A percentile compares a stretch with the other conserved stretches of the same genome.
These are phyloP conservation scores for Puccinia hordei DNA, from an alignment of 1,284 basidiomycete species.

Conservation along the genomic window DNA sequence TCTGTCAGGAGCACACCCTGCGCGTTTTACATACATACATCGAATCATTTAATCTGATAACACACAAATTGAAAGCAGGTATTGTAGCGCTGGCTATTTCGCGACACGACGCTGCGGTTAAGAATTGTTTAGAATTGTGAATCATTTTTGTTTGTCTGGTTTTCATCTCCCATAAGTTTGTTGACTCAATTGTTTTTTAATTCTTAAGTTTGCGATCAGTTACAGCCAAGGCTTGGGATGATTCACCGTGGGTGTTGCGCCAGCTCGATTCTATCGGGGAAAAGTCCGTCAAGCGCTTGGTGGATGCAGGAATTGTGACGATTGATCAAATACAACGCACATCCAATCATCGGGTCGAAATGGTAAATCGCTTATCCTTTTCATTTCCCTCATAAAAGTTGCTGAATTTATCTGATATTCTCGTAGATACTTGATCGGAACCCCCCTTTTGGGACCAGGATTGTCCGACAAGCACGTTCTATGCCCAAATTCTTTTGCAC, in stretches of 20 bases:
- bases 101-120: conserved; percentile 31
- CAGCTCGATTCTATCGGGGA: conserved; percentile 50
- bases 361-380: conserved; percentile 19
- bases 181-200: no score
- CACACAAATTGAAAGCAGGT: neutral
- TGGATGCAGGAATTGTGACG: conserved; percentile 35
- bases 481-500: conserved; percentile 46
- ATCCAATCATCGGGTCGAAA: conserved; percentile 39
- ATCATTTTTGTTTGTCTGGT: neutral
- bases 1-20: neutral
- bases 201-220: conserved; percentile 43
- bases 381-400: neutral
- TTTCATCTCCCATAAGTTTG: neutral
- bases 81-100: conserved; percentile 42
- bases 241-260: conserved; percentile 46
- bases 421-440: conserved; percentile 51
- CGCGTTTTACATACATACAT: neutral
- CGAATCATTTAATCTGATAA: neutral
- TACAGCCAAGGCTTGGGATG: conserved; percentile 50
- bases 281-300: conserved; percentile 49
- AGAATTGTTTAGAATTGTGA: conserved; percentile 46
- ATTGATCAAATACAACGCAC: conserved; percentile 46
- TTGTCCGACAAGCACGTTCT: conserved; percentile 42
- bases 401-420: conserved; percentile 1
- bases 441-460: conserved; percentile 47